phyloP scores from a whole-genome alignment of 2,329 filamentous ascomycete genomes.

The Fusarium napiforme region DNA sequence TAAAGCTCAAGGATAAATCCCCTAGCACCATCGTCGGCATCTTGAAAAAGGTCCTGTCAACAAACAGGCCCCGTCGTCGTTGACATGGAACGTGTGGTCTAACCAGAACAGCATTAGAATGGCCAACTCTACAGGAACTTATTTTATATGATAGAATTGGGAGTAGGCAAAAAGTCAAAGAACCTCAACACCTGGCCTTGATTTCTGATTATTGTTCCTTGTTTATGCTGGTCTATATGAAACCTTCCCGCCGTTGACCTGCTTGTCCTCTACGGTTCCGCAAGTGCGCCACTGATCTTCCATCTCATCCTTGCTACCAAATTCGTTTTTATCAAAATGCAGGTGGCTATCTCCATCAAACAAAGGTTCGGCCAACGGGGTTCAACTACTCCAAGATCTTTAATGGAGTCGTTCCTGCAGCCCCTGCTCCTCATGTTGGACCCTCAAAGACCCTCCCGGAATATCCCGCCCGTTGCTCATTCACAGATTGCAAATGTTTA shows the following conservation, averaged over 20 bases:
- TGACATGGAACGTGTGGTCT: neutral
- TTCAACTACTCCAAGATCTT: constrained; percentile 21
- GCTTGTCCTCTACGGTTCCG: constrained; percentile 6
- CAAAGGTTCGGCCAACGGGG: constrained; percentile 19
- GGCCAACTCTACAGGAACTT: neutral
- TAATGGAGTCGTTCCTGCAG: constrained; percentile 17
- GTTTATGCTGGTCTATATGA: constrained; percentile 25
- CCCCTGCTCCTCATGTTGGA: constrained; percentile 13
- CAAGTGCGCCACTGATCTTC: constrained; percentile 17
- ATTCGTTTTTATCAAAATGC: constrained; percentile 33
- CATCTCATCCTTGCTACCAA: constrained; percentile 27
- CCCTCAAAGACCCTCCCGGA: constrained; percentile 3
- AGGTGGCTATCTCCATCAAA: constrained; percentile 30
- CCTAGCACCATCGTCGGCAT: neutral
- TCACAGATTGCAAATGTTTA: constrained; percentile 30
- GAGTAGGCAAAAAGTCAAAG: constrained; percentile 9
- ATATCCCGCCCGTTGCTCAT: neutral
- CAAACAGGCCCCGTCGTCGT: neutral
- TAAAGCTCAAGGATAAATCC: constrained; percentile 10
- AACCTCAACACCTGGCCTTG: constrained; percentile 17
- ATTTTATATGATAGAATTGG: constrained; percentile 12
- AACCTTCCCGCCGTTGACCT: constrained; percentile 13
- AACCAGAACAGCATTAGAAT: neutral
- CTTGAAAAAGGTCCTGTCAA: constrained; percentile 3
- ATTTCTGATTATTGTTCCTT: constrained; percentile 22